phyloP scores from a whole-genome alignment of 768 basidiomycete species.

The Pleurotus ostreatus region DNA sequence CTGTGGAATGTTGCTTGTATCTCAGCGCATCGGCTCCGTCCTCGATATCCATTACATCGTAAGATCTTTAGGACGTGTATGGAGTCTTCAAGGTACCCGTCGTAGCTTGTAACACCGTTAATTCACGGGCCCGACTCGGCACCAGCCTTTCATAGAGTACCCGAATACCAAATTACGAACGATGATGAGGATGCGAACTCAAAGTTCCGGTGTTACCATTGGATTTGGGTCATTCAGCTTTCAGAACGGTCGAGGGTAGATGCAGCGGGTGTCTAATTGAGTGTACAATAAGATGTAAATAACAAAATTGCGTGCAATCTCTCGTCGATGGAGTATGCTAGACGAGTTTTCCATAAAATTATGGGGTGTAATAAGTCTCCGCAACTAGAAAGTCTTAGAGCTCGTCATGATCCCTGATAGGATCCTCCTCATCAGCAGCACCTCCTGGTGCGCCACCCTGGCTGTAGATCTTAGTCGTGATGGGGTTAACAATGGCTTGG shows the following conservation, averaged over 20 bases:
- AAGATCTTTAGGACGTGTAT: no score
- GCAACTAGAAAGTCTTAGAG: conserved; percentile 24
- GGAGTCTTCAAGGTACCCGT: no score
- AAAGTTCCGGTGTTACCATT: no score
- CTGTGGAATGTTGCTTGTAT: no score
- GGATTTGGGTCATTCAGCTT: no score
- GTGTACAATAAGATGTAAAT: conserved; percentile 5
- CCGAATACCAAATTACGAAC: no score
- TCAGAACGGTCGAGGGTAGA: background rate
- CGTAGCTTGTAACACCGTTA: no score
- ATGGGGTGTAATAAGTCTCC: background rate
- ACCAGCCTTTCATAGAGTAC: no score
- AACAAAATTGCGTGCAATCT: background rate
- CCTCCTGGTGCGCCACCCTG: conserved; percentile 28
- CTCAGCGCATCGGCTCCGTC: no score
- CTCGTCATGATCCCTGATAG: conserved; percentile 42
- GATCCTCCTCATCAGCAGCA: conserved; percentile 32
- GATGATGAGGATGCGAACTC: no score
- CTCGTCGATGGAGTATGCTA: background rate
- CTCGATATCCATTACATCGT: no score
- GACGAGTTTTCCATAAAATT: conserved; percentile 1
- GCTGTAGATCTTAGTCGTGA: conserved; percentile 77
- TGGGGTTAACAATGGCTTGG: conserved; percentile 74
- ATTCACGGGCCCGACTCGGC: no score
- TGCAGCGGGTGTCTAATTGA: conserved; percentile 5